Percentiles rank a stretch among this genome's conserved stretches.
Conservation (phyloP, 2,329 filamentous ascomycete genomes). For the Gremmenia infestans region DNA sequence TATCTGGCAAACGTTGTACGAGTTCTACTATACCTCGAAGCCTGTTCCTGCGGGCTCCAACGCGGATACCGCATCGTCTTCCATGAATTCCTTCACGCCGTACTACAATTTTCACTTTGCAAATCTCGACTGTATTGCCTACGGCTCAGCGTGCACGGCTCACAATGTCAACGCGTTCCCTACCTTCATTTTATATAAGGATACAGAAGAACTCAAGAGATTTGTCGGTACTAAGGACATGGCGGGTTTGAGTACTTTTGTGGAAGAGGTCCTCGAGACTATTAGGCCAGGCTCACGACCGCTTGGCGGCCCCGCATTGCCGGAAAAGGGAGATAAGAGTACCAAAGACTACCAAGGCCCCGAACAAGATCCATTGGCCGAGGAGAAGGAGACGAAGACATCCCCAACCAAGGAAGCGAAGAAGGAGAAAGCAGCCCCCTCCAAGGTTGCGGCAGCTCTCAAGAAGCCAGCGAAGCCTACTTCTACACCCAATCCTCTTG, state of each 20-base stretch:
- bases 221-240: constrained; percentile 66
- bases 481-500: constrained; percentile 65
- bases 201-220: constrained; percentile 63
- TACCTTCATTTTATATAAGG: constrained; percentile 72
- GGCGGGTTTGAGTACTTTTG: constrained; percentile 57
- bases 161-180: constrained; percentile 68
- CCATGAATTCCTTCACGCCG: constrained; percentile 58
- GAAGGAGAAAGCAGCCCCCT: constrained; percentile 5
- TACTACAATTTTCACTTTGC: constrained; percentile 91
- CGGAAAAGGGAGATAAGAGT: constrained; percentile 59
- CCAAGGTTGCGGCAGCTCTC: constrained; percentile 32
- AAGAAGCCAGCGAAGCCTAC: constrained; percentile 46
- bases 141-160: constrained; percentile 69
- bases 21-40: constrained; percentile 81
- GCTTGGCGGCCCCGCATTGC: constrained; percentile 49
- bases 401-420: constrained; percentile 7
- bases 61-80: constrained; percentile 41
- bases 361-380: constrained; percentile 12
- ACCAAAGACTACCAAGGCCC: constrained; percentile 22
- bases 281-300: constrained; percentile 78
- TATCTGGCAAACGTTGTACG: constrained; percentile 86
- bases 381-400: constrained; percentile 20
- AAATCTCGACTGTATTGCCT: constrained; percentile 78
- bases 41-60: constrained; percentile 41
- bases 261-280: constrained; percentile 73